Percentiles rank a stretch among this genome's conserved stretches.
Evolutionary conservation across 169 alveolate species (phyloP).

Genomic region (Cryptosporidium parvum): DNA sequence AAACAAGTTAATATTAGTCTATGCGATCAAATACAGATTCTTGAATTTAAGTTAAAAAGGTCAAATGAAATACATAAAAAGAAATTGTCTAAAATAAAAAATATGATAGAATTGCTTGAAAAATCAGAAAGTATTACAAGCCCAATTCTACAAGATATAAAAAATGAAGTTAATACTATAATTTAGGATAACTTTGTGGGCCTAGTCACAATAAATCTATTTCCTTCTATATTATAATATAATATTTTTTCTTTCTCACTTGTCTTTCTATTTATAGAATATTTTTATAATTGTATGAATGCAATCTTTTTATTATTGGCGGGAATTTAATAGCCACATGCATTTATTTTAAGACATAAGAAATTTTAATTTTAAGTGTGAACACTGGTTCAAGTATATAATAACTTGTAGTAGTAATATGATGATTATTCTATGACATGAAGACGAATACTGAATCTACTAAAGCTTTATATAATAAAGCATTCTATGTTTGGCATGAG

Average conservation of each 20-base stretch:
- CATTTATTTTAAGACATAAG: constrained; percentile 4
- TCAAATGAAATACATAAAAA: constrained; percentile 20
- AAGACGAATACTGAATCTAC: constrained; percentile 13
- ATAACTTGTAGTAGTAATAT: background rate
- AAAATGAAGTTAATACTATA: background rate
- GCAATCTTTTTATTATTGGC: constrained; percentile 23
- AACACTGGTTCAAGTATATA: background rate
- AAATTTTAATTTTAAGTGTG: background rate
- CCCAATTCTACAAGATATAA: constrained; percentile 9
- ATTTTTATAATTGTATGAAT: background rate
- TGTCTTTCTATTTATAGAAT: background rate
- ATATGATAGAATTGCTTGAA: constrained; percentile 22
- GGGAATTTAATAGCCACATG: constrained; percentile 29
- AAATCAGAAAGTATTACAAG: background rate
- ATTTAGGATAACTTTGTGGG: background rate
- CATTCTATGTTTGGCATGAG: constrained; percentile 76
- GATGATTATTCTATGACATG: constrained; percentile 17
- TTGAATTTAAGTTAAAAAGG: constrained; percentile 35
- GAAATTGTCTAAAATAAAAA: background rate
- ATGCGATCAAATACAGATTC: constrained; percentile 52
- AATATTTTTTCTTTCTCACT: background rate
- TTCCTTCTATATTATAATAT: background rate
- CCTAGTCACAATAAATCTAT: background rate
- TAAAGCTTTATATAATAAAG: constrained; percentile 14
- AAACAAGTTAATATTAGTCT: constrained; percentile 36